These are phyloP conservation scores for Mortierella sp. DNA, from an alignment of 371 early-diverging fungal genomes.

Conservation along the genomic window DNA sequence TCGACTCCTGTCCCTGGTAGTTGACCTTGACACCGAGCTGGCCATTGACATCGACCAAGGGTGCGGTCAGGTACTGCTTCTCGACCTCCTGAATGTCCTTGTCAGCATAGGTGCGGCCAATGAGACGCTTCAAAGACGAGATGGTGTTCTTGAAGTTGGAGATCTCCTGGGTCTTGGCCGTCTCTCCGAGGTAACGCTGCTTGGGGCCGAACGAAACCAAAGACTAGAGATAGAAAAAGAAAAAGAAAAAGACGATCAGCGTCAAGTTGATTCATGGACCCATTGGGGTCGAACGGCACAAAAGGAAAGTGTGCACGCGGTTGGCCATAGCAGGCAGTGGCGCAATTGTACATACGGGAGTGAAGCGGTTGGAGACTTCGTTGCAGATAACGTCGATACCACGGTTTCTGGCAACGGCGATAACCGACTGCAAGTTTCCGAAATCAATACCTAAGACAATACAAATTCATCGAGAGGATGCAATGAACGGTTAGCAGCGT, in stretches of 20 bases:
- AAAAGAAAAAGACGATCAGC: not conserved
- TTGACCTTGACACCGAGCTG: slow-evolving; percentile 88
- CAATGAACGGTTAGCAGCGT: not conserved
- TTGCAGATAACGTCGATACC: slow-evolving; percentile 96
- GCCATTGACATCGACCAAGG: slow-evolving; percentile 84
- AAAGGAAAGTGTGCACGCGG: not conserved
- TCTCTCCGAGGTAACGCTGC: slow-evolving; percentile 95
- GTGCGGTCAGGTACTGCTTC: slow-evolving; percentile 81
- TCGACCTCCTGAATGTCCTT: slow-evolving; percentile 89
- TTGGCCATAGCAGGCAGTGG: too few species aligned
- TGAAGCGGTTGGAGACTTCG: slow-evolving; percentile 94
- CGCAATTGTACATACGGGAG: slow-evolving; percentile 74
- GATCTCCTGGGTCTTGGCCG: slow-evolving; percentile 95
- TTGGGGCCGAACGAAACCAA: slow-evolving; percentile 94
- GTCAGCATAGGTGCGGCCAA: slow-evolving; percentile 93
- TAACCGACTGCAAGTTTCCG: slow-evolving; percentile 91
- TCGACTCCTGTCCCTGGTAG: slow-evolving; percentile 79
- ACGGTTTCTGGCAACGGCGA: slow-evolving; percentile 94
- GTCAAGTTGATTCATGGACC: not conserved
- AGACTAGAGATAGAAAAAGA: slow-evolving; percentile 61
- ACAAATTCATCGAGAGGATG: not conserved
- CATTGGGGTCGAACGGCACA: not conserved
- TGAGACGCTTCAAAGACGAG: slow-evolving; percentile 93
- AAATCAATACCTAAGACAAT: slow-evolving; percentile 85
- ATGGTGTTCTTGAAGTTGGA: slow-evolving; percentile 97